phyloP scores from a whole-genome alignment of 129 eudicot genomes.

The Flaveria ramosissima region DNA sequence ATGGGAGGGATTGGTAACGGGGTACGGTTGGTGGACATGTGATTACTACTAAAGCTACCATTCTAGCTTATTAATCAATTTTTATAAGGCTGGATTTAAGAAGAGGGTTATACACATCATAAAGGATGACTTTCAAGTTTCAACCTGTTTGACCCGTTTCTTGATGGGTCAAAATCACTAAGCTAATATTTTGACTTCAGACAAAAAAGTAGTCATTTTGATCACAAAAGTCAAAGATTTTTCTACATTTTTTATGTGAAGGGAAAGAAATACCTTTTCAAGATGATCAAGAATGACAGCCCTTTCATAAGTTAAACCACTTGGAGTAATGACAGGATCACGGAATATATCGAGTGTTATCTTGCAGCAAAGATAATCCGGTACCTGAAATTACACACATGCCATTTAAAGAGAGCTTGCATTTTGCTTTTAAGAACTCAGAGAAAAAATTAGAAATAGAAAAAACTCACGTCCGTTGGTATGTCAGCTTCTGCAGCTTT shows the following conservation, averaged over 20 bases:
- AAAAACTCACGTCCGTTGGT: constrained; percentile 65
- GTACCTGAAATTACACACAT: constrained; percentile 58
- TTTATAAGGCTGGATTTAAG: background rate
- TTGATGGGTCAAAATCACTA: background rate
- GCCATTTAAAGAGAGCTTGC: background rate
- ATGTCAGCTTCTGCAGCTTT: constrained; percentile 79
- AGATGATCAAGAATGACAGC: constrained; percentile 81
- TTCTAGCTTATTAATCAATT: background rate
- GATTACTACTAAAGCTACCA: background rate
- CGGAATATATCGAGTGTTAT: constrained; percentile 91
- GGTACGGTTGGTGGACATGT: no score
- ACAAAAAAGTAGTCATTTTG: background rate
- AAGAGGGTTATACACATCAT: background rate
- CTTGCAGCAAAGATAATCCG: constrained; percentile 89
- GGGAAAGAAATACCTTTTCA: constrained; percentile 56
- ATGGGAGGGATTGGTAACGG: background rate
- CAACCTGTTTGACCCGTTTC: background rate
- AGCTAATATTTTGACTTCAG: background rate
- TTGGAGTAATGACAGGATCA: constrained; percentile 94
- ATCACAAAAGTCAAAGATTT: constrained; percentile 11
- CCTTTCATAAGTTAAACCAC: constrained; percentile 89
- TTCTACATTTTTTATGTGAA: background rate
- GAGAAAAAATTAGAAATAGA: background rate
- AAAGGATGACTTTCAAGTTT: background rate
- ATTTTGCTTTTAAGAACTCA: background rate